Base-by-base conservation (phyloP, 345 rosid genomes). In the Corchorus capsularis region DNA sequence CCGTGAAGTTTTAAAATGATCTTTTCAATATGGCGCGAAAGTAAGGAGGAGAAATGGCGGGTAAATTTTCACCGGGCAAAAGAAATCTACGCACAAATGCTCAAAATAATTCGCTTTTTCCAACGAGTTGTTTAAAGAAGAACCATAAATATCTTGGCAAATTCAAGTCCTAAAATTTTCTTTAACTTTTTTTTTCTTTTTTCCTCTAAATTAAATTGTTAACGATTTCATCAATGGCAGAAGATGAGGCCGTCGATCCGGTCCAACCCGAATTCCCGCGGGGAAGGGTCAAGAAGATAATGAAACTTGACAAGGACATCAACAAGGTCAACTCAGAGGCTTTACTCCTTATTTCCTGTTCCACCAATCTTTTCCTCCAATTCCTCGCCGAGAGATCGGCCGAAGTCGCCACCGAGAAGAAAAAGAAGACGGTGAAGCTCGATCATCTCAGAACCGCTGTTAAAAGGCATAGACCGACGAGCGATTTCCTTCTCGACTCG, bases 241-340 rank as follows among this genome's bases (percentile, higher is more conserved):
- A 86, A 66, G 92, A 90, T 71, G 92, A 84, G 71, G 55, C 52
- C 56, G 12, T 75, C 15, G 82, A 59, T 12, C 32, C 80, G 22
- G 80, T 13, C 68, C 82, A 82, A 69, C 87, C 90, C 5, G 87
- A 87, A 61, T 86, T 95, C 0, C 77, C 77, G 13, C n/a, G 50
- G 8, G 87, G 87, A n/a, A 87, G 93, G 69, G 83, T 96, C 16
- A 96, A 92, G 87, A 92, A 79, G 78, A 92, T 96, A 55, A 84
- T 93, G 91, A 95, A 93, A 80, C 86, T 92, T 66, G 98, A 96
- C 86, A 88, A 82, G 55, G 97, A 96, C 75, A 89, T 94, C 82
- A 90, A 89, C 88, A 96, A 92, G 77, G 81, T 90, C n/a, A 93
- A 85, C 59, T 82, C 99, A 16, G 99, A 93, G 54, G 98, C 98